These are phyloP conservation scores for Mycena vulgaris DNA, from an alignment of 768 basidiomycete species.

Conservation along the genomic window DNA sequence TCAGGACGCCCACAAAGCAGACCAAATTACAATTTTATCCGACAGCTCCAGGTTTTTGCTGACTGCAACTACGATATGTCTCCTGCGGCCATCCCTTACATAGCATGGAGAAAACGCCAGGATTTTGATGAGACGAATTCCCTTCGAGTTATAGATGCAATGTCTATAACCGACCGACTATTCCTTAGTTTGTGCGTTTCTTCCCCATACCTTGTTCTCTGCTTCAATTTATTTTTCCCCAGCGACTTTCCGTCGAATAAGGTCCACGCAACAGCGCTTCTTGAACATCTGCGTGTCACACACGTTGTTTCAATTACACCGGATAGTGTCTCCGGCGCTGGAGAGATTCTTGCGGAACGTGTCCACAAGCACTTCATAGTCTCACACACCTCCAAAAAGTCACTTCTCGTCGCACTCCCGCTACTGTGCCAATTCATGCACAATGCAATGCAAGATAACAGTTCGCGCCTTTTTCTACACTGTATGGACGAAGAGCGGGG, in stretches of 20 bases:
- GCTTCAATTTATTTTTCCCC: not conserved
- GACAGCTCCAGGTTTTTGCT: constrained; percentile 55
- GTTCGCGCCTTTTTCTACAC: constrained; percentile 56
- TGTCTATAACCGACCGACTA: constrained; percentile 51
- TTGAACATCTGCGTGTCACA: constrained; percentile 53
- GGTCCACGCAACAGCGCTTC: constrained; percentile 50
- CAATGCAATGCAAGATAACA: constrained; percentile 44
- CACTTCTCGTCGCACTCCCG: constrained; percentile 54
- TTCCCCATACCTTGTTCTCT: not conserved
- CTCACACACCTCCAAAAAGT: constrained; percentile 50
- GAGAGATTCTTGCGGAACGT: constrained; percentile 37
- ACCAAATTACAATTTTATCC: constrained; percentile 61
- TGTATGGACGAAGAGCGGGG: constrained; percentile 56
- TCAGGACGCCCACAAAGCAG: constrained; percentile 56
- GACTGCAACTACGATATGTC: constrained; percentile 53
- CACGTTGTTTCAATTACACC: constrained; percentile 60
- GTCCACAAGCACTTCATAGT: constrained; percentile 55
- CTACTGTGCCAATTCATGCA: constrained; percentile 53
- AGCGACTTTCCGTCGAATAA: constrained; percentile 58
- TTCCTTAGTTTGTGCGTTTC: constrained; percentile 58
- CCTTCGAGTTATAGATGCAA: constrained; percentile 52
- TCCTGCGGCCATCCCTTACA: constrained; percentile 49
- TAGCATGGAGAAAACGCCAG: constrained; percentile 57
- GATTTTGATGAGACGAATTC: constrained; percentile 57
- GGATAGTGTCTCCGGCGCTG: constrained; percentile 47